phyloP scores from a whole-genome alignment of 768 basidiomycete species.

The Aureoboletus auriporus region DNA sequence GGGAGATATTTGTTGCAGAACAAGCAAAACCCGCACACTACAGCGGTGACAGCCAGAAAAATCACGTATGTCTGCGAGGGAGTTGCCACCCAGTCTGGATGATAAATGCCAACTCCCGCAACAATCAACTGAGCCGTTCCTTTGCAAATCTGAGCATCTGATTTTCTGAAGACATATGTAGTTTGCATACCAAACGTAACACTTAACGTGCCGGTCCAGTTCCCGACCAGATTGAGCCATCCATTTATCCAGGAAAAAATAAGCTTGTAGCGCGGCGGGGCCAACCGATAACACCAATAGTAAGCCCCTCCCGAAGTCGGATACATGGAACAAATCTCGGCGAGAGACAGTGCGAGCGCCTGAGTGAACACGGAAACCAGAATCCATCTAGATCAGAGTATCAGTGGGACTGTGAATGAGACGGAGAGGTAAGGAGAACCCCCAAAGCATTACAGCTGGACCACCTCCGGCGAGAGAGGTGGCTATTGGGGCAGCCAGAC shows the following conservation, averaged over 20 bases:
- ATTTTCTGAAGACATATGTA: background rate
- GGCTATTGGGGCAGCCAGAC: constrained; percentile 52
- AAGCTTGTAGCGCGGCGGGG: constrained; percentile 47
- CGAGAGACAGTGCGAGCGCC: constrained; percentile 49
- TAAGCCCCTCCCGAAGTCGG: constrained; percentile 61
- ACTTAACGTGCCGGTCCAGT: constrained; percentile 63
- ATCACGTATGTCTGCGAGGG: constrained; percentile 62
- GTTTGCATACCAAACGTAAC: constrained; percentile 49
- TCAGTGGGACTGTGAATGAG: background rate
- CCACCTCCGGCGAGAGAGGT: constrained; percentile 54
- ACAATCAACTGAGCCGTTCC: constrained; percentile 59
- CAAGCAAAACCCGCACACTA: constrained; percentile 49
- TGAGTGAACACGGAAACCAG: constrained; percentile 47
- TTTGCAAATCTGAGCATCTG: constrained; percentile 13
- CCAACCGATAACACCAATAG: constrained; percentile 64
- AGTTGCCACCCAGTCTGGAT: constrained; percentile 54
- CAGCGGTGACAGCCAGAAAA: constrained; percentile 50
- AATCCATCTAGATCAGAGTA: constrained; percentile 38
- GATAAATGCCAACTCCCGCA: constrained; percentile 54
- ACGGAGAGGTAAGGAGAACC: constrained; percentile 29
- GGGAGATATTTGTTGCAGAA: constrained; percentile 53
- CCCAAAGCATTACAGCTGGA: constrained; percentile 56
- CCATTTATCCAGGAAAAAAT: constrained; percentile 63
- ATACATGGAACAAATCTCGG: constrained; percentile 57
- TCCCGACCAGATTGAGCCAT: constrained; percentile 65